Evolutionary conservation across 768 basidiomycete genomes (phyloP), one percentile per base, ranked within the genome.

Genomic region (Tricholomella constricta): DNA sequence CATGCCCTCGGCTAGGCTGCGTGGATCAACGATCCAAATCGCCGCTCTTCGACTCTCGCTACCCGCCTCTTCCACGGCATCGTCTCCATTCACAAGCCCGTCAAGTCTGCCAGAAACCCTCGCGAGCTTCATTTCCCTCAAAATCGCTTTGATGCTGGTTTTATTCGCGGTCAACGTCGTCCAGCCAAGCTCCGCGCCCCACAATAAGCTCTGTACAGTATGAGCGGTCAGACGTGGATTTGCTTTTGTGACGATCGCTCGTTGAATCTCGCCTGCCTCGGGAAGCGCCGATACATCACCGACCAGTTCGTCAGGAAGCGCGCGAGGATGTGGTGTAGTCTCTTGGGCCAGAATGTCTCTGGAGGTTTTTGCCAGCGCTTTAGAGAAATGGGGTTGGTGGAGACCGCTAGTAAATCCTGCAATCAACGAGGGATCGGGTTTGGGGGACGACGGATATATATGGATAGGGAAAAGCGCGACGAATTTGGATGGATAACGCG

Each of bases 111-210:
- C 70, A 26, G 67, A 64, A 23, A 70, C 60, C 26, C 70, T 70
- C 2, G 71, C 69, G 14, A 67, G 62, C 51, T 74, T 80, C 67
- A 92, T 78, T 66, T 88, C 88, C 54, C 83, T 75, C 54, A 93
- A 55, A n/a, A 94, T 74, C 20, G 84, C 84, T 62, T 79, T 84
- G 22, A 94, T 82, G 58, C 91, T 91, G 26, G 86, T 78, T 57
- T 82, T 77, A 60, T 96, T 95, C 8, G 91, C 91, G 4, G 92
- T 94, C 43, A 95, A 72, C n/a, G 89, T 91, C 56, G 93, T 94
- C 88, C 89, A 86, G 0, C 86, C 84, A 23, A 79, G 70, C 34
- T 70, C 70, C 0, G 86, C 82, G 14, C 92, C 93, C 63, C 80
- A 81, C 17, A 85, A 70, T 72, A 94, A 73, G 48, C 86, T 89